Percentiles rank a stretch among this genome's conserved stretches.
phyloP scores from a whole-genome alignment of 371 early-diverging fungal species.

The Phascolomyces articulosus region DNA sequence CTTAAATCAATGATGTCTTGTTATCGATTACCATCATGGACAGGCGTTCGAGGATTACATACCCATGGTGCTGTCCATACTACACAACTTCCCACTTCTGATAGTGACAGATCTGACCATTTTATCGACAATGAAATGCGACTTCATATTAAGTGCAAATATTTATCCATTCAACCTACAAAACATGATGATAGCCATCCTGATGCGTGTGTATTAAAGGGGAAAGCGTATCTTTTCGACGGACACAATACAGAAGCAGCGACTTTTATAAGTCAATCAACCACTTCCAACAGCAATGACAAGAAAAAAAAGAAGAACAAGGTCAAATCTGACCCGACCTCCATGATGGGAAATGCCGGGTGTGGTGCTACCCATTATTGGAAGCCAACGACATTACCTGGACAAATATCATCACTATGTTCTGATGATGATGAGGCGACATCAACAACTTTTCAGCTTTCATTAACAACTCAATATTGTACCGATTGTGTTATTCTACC shows the following conservation, averaged over 20 bases:
- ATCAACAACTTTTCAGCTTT: neutral
- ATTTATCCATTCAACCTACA: neutral
- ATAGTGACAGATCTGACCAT: neutral
- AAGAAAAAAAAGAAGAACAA: neutral
- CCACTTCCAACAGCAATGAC: neutral
- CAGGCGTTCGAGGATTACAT: neutral
- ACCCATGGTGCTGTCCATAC: neutral
- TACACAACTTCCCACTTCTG: neutral
- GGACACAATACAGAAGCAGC: neutral
- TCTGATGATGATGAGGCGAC: neutral
- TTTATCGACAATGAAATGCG: neutral
- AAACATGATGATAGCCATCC: neutral
- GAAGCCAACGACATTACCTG: neutral
- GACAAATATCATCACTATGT: too few species aligned
- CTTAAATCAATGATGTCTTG: neutral
- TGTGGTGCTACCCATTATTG: constrained; percentile 2
- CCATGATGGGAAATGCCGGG: neutral
- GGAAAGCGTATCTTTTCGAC: neutral
- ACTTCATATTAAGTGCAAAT: neutral
- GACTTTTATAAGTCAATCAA: too few species aligned
- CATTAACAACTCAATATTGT: neutral
- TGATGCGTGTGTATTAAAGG: neutral
- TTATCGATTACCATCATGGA: neutral
- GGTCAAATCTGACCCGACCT: neutral
- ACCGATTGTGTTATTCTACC: neutral